Evolutionary conservation across 345 rosid species (phyloP).

Genomic region (Cochlearia excelsa): DNA sequence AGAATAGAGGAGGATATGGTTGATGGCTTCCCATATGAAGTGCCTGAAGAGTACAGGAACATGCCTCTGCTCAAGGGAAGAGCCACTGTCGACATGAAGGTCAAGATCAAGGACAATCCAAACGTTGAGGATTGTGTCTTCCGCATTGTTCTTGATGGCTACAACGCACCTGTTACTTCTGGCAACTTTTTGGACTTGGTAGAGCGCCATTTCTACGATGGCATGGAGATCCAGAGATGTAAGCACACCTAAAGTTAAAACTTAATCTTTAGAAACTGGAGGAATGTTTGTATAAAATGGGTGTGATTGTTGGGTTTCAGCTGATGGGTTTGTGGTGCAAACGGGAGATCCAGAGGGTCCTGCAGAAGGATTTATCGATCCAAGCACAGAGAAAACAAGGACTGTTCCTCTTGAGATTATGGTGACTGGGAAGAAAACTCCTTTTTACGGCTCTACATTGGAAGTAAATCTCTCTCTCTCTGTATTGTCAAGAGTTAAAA

Average conservation of each 20-base stretch:
- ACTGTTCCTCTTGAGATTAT: constrained; percentile 84
- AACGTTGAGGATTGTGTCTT: constrained; percentile 77
- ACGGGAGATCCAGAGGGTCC: constrained; percentile 99
- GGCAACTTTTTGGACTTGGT: constrained; percentile 95
- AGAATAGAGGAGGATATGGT: constrained; percentile 99
- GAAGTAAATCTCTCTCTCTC: constrained; percentile 45
- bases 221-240: constrained; percentile 99
- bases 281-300: not conserved
- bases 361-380: constrained; percentile 91
- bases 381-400: constrained; percentile 85
- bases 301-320: constrained; percentile 43
- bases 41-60: constrained; percentile 72
- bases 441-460: constrained; percentile 77
- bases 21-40: constrained; percentile 88
- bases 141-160: constrained; percentile 90
- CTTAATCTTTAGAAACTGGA: not conserved
- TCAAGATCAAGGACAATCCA: constrained; percentile 95
- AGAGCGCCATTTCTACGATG: constrained; percentile 89
- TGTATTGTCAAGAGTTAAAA: not conserved
- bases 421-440: constrained; percentile 73
- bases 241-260: constrained; percentile 4
- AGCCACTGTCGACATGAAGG: constrained; percentile 96
- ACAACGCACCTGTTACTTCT: constrained; percentile 92
- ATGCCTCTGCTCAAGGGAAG: constrained; percentile 97
- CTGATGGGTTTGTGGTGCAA: constrained; percentile 98